A percentile compares a stretch with the other conserved stretches of the same genome.
Evolutionary conservation across 202 grass and related monocot species (phyloP).

Genomic region (Eragrostis tef): DNA sequence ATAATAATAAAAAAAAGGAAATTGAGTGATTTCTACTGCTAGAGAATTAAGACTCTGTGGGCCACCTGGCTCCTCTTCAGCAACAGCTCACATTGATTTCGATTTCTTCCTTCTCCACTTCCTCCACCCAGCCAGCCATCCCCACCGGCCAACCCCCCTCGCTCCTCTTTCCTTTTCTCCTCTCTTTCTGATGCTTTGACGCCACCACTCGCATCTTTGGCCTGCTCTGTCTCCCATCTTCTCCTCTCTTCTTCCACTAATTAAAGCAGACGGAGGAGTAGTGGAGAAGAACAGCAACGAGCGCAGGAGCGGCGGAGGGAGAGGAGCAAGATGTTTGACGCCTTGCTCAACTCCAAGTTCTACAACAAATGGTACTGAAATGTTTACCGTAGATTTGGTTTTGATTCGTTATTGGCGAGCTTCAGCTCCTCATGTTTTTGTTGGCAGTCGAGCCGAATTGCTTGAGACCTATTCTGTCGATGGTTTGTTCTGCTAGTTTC

Average conservation of each 20-base stretch:
- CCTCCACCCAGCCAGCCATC: slow-evolving; percentile 25
- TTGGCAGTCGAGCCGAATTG: background rate
- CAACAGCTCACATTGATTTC: slow-evolving; percentile 63
- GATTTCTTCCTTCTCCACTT: slow-evolving; percentile 49
- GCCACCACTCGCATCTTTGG: slow-evolving; percentile 53
- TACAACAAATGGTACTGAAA: slow-evolving; percentile 77
- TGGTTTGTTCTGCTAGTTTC: slow-evolving; percentile 6
- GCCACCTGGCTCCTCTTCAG: slow-evolving; percentile 51
- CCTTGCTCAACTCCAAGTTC: slow-evolving; percentile 85
- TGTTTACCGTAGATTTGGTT: slow-evolving; percentile 17
- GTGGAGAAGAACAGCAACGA: slow-evolving; percentile 2
- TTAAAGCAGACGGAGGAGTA: slow-evolving; percentile 19
- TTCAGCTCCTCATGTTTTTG: background rate
- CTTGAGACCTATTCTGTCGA: background rate
- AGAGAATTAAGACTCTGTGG: no score
- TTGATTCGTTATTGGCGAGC: slow-evolving; percentile 8
- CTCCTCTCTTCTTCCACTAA: slow-evolving; percentile 24
- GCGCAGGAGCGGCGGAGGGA: slow-evolving; percentile 16
- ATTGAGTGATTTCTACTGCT: no score
- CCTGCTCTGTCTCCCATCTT: slow-evolving; percentile 20
- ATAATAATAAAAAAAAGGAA: no score
- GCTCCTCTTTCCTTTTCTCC: slow-evolving; percentile 32
- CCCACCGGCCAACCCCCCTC: slow-evolving; percentile 22
- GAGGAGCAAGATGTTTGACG: slow-evolving; percentile 67
- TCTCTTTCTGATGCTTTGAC: slow-evolving; percentile 63